Conservation (phyloP, 257 asterid genomes). For the Phtheirospermum japonicum region DNA sequence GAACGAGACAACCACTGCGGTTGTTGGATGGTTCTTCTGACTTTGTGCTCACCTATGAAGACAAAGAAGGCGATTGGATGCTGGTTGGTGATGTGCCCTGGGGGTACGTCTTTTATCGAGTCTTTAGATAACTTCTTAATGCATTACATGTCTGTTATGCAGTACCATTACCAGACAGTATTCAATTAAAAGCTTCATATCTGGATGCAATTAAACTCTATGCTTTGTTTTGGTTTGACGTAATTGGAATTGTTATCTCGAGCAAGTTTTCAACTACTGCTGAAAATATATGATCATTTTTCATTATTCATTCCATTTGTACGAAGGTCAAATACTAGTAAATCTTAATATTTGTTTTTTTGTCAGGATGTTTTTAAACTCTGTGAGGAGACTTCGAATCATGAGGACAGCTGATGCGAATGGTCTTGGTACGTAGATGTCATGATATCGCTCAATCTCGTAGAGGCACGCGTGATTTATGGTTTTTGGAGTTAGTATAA, state of each 20-base stretch:
- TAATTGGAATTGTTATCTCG: background rate
- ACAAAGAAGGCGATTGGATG: constrained; percentile 87
- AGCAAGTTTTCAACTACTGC: background rate
- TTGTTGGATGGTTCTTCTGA: constrained; percentile 60
- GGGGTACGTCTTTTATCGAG: constrained; percentile 48
- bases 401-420: constrained; percentile 57
- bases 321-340: no score
- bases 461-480: no score
- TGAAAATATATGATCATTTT: background rate
- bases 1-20: constrained; percentile 32
- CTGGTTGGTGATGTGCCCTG: constrained; percentile 91
- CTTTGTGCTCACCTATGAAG: constrained; percentile 75
- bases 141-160: background rate
- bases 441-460: no score
- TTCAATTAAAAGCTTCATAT: background rate
- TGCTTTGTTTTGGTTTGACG: background rate
- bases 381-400: constrained; percentile 60
- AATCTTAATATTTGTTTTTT: background rate
- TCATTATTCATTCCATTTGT: background rate
- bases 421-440: constrained; percentile 50
- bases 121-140: constrained; percentile 7
- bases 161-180: background rate
- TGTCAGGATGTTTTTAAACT: constrained; percentile 59
- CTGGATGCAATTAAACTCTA: background rate
- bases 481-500: no score